A percentile compares a stretch with the other conserved stretches of the same genome.
Conservation (phyloP, 163 green algal genomes). For the Volvox carteri region DNA sequence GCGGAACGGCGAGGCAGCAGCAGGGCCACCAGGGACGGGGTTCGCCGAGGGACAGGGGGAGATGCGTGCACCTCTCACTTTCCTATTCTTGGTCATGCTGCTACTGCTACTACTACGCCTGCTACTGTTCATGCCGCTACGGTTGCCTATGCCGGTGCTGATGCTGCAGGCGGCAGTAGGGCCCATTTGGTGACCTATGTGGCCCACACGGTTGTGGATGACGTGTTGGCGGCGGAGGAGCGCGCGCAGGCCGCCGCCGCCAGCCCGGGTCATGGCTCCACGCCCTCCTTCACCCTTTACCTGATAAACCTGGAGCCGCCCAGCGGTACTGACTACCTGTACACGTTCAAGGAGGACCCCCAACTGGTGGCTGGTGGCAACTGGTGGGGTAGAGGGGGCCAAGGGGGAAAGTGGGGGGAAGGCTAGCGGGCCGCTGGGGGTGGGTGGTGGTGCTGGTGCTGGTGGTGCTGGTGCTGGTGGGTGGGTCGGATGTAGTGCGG, state of each 20-base stretch:
- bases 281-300: conserved; percentile 38
- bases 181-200: neutral
- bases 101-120: no score
- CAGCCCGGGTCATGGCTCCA: neutral
- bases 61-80: no score
- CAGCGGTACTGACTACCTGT: conserved; percentile 38
- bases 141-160: no score
- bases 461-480: neutral
- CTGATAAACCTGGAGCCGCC: conserved; percentile 43
- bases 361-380: conserved; percentile 2
- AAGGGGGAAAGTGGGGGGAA: neutral
- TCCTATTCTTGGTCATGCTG: no score
- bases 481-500: no score
- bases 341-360: conserved; percentile 32
- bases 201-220: conserved; percentile 31
- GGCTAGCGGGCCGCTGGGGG: no score
- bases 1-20: no score
- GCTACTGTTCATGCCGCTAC: no score
- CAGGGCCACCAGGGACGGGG: no score
- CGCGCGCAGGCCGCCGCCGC: neutral
- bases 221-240: conserved; percentile 35
- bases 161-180: no score
- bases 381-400: conserved; percentile 4
- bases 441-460: neutral
- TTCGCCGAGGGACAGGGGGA: no score